A percentile compares a stretch with the other conserved stretches of the same genome.
These are phyloP conservation scores for Claviceps arundinis DNA, from an alignment of 2,329 filamentous ascomycete species.

Conservation along the genomic window DNA sequence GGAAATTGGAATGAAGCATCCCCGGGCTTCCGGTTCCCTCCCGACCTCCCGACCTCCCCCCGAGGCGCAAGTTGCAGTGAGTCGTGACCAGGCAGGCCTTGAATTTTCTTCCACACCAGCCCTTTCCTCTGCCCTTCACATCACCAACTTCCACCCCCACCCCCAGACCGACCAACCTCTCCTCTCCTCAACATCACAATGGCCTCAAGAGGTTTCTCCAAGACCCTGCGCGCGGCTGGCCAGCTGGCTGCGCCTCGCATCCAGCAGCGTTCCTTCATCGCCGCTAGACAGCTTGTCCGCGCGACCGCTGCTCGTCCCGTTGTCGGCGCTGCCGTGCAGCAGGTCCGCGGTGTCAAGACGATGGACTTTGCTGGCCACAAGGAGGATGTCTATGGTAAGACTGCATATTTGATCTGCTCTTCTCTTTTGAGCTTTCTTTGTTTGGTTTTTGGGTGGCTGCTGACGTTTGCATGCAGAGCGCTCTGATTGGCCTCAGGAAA, in stretches of 20 bases:
- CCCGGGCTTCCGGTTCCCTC: not conserved
- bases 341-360: slow-evolving; percentile 87
- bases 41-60: not conserved
- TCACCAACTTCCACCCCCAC: slow-evolving; percentile 12
- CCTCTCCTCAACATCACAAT: slow-evolving; percentile 35
- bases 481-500: slow-evolving; percentile 96
- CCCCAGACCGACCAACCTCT: slow-evolving; percentile 11
- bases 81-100: not conserved
- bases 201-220: slow-evolving; percentile 64
- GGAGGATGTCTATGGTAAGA: slow-evolving; percentile 83
- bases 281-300: slow-evolving; percentile 42
- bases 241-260: slow-evolving; percentile 47
- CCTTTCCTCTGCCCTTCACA: slow-evolving; percentile 5
- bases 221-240: slow-evolving; percentile 47
- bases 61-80: not conserved
- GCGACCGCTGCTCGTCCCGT: slow-evolving; percentile 36
- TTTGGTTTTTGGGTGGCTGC: slow-evolving; percentile 5
- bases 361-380: slow-evolving; percentile 95
- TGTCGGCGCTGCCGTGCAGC: slow-evolving; percentile 45
- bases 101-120: slow-evolving; percentile 5
- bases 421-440: not conserved
- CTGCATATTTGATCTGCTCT: not conserved
- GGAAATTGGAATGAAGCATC: too few relatives aligned
- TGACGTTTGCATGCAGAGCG: slow-evolving; percentile 50
- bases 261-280: slow-evolving; percentile 51